Evolutionary conservation across 805 yeast species (phyloP).

Genomic region (Wickerhamomyces sydowiorum): DNA sequence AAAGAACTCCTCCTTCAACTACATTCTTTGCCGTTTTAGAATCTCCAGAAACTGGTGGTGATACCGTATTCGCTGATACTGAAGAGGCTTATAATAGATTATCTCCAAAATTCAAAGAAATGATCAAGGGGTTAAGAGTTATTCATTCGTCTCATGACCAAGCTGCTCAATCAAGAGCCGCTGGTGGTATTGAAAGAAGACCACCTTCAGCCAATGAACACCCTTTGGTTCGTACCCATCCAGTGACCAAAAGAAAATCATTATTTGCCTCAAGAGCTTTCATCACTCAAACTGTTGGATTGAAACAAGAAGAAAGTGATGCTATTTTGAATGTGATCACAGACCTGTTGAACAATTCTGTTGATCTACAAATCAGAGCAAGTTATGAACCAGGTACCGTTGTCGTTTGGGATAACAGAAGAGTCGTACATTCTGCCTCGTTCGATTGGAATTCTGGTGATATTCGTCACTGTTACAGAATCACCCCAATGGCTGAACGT

Average conservation of each 20-base stretch:
- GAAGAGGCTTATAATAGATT: constrained; percentile 66
- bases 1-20: constrained; percentile 65
- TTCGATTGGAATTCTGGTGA: constrained; percentile 67
- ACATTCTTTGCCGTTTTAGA: constrained; percentile 64
- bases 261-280: constrained; percentile 55
- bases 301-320: constrained; percentile 68
- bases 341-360: constrained; percentile 43
- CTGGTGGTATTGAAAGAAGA: constrained; percentile 64
- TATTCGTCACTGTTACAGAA: constrained; percentile 67
- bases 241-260: constrained; percentile 60
- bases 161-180: constrained; percentile 46
- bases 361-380: constrained; percentile 67
- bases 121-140: constrained; percentile 57
- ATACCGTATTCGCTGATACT: constrained; percentile 70
- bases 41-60: constrained; percentile 64
- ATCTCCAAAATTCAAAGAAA: constrained; percentile 56
- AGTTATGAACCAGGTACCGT: constrained; percentile 67
- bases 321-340: constrained; percentile 51
- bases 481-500: constrained; percentile 69
- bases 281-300: constrained; percentile 61
- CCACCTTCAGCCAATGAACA: constrained; percentile 52
- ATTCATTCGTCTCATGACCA: constrained; percentile 69
- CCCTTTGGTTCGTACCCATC: constrained; percentile 69
- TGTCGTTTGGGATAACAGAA: constrained; percentile 76
- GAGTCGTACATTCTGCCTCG: constrained; percentile 62